phyloP scores from a whole-genome alignment of 2,329 filamentous ascomycete genomes.

The Xylaria sp. region DNA sequence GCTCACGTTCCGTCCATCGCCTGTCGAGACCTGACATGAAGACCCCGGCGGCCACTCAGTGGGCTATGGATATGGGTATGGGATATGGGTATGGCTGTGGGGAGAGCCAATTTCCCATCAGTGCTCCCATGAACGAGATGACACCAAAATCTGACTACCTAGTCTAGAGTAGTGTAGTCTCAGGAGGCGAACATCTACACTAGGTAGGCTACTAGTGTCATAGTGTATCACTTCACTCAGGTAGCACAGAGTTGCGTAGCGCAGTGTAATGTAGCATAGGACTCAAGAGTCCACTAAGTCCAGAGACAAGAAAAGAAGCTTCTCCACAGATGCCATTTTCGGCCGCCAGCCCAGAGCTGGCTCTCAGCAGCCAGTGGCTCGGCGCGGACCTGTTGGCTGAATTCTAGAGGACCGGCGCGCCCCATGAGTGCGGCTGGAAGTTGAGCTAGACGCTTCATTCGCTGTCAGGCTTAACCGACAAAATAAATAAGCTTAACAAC shows the following conservation, averaged over 20 bases:
- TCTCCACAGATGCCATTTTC: constrained; percentile 37
- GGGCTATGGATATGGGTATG: constrained; percentile 7
- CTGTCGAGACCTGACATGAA: neutral
- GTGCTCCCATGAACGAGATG: constrained; percentile 9
- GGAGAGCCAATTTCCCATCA: constrained; percentile 32
- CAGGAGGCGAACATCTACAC: constrained; percentile 21
- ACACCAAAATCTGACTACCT: constrained; percentile 11
- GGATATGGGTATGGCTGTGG: constrained; percentile 8
- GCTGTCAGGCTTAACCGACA: constrained; percentile 24
- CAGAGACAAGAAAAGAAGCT: constrained; percentile 30
- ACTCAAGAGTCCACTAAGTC: neutral
- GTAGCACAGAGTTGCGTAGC: neutral
- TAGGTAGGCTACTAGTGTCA: neutral
- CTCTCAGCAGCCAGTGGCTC: constrained; percentile 13
- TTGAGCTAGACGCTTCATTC: constrained; percentile 16
- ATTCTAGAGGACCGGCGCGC: constrained; percentile 30
- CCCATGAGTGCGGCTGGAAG: constrained; percentile 21
- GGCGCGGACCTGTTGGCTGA: constrained; percentile 13
- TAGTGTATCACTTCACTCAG: neutral
- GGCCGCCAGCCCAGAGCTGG: constrained; percentile 16
- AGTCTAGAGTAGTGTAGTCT: constrained; percentile 31
- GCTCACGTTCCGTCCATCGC: neutral
- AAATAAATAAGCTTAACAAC: constrained; percentile 36
- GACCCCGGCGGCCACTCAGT: neutral
- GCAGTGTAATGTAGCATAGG: neutral